These are phyloP conservation scores for Aspergillus coremiiformis DNA, from an alignment of 495 filamentous ascomycete genomes.

Conservation along the genomic window DNA sequence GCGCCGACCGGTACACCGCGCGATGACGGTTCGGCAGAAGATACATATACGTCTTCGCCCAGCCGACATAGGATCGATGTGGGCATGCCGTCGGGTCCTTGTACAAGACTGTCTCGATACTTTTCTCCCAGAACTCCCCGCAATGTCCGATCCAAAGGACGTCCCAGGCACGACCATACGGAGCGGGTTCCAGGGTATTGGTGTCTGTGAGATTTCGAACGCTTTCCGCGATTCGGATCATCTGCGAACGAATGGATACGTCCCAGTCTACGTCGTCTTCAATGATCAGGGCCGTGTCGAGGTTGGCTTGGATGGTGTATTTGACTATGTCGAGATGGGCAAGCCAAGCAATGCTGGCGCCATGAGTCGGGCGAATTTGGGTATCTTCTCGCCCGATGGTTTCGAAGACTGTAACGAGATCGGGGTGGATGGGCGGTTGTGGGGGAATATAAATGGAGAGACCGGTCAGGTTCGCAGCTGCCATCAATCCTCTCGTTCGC, in stretches of 20 bases:
- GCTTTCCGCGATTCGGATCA: slow-evolving; percentile 9
- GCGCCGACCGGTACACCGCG: slow-evolving; percentile 27
- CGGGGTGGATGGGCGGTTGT: slow-evolving; percentile 9
- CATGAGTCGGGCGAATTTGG: slow-evolving; percentile 7
- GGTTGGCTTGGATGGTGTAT: slow-evolving; percentile 29
- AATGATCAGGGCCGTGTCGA: slow-evolving; percentile 38
- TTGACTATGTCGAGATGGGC: slow-evolving; percentile 29
- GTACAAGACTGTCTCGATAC: slow-evolving; percentile 10
- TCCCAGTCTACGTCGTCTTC: slow-evolving; percentile 46
- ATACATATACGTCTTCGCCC: slow-evolving; percentile 4
- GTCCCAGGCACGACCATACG: slow-evolving; percentile 32
- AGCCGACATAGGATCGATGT: slow-evolving; percentile 7
- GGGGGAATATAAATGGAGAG: slow-evolving; percentile 9
- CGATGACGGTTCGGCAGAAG: slow-evolving; percentile 22
- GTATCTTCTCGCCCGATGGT: slow-evolving; percentile 1
- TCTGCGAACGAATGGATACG: slow-evolving; percentile 24
- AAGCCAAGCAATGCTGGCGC: slow-evolving; percentile 19
- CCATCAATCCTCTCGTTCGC: slow-evolving; percentile 11
- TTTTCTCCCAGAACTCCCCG: slow-evolving; percentile 24
- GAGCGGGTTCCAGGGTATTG: not conserved
- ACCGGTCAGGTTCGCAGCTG: slow-evolving; percentile 11
- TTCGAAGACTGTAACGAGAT: slow-evolving; percentile 8
- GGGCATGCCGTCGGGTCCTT: slow-evolving; percentile 10
- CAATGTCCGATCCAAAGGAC: slow-evolving; percentile 39
- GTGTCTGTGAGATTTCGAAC: slow-evolving; percentile 15